Conservation (phyloP, 805 yeast species). For the Schwanniomyces pseudopolymorphus region DNA sequence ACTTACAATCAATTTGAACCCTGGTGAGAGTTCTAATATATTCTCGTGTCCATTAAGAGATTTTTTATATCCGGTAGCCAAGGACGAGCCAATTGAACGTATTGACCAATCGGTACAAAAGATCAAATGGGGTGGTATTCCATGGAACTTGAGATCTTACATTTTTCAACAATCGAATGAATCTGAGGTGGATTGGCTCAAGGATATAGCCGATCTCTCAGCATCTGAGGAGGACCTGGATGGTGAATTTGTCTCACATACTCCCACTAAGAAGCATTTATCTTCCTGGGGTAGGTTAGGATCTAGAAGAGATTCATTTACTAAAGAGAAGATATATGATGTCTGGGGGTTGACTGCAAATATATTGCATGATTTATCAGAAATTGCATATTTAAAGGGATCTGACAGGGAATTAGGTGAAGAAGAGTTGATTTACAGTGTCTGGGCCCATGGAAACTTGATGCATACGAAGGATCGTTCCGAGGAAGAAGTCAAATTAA, state of each 20-base stretch:
- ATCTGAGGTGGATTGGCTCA: slow-evolving; percentile 64
- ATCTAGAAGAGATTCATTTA: slow-evolving; percentile 32
- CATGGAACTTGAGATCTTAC: slow-evolving; percentile 63
- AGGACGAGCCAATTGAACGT: slow-evolving; percentile 23
- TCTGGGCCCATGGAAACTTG: slow-evolving; percentile 55
- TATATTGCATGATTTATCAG: slow-evolving; percentile 69
- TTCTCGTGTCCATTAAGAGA: slow-evolving; percentile 72
- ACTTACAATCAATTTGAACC: slow-evolving; percentile 54
- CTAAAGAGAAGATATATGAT: slow-evolving; percentile 55
- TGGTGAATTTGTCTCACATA: slow-evolving; percentile 8
- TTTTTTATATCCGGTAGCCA: slow-evolving; percentile 37
- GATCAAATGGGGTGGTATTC: slow-evolving; percentile 70
- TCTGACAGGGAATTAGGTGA: slow-evolving; percentile 46
- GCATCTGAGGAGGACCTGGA: slow-evolving; percentile 46
- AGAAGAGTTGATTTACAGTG: slow-evolving; percentile 61
- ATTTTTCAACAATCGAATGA: slow-evolving; percentile 55
- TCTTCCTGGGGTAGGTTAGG: slow-evolving; percentile 41
- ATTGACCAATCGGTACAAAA: slow-evolving; percentile 30
- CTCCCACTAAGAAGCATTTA: slow-evolving; percentile 13
- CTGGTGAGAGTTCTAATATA: slow-evolving; percentile 73
- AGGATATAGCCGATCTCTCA: slow-evolving; percentile 53
- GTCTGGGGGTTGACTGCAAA: slow-evolving; percentile 86
- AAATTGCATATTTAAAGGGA: slow-evolving; percentile 40
- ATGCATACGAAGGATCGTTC: slow-evolving; percentile 49
- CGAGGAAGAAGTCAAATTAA: slow-evolving; percentile 55